Evolutionary conservation across 2,329 filamentous ascomycete species (phyloP).

Genomic region (Elsinoe australis): DNA sequence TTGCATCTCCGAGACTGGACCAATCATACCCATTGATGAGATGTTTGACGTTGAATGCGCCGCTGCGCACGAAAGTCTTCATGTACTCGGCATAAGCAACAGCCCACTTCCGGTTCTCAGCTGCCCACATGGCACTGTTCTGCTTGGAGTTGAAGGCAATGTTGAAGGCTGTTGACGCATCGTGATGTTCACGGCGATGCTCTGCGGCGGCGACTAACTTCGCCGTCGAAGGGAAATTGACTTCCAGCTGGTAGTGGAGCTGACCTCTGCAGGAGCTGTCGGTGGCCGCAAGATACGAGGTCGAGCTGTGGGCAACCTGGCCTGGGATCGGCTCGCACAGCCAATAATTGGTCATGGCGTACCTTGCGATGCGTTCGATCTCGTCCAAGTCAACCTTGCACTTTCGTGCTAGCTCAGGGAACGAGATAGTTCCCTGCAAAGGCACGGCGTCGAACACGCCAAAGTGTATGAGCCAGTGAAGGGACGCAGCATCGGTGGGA

Average conservation of each 20-base stretch:
- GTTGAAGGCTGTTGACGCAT: constrained; percentile 7
- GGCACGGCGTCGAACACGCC: constrained; percentile 28
- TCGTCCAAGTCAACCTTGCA: constrained; percentile 24
- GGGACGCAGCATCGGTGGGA: constrained; percentile 16
- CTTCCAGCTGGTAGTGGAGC: constrained; percentile 9
- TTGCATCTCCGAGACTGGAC: background rate
- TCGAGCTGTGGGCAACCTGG: constrained; percentile 1
- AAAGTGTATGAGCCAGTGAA: constrained; percentile 18
- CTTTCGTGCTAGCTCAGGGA: constrained; percentile 24
- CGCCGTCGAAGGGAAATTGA: constrained; percentile 7
- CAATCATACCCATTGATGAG: constrained; percentile 11
- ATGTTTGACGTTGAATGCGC: constrained; percentile 13
- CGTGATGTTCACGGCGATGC: background rate
- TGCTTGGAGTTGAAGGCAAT: background rate
- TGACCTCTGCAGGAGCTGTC: background rate
- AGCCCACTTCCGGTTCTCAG: background rate
- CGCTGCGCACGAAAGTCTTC: background rate
- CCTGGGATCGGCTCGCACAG: constrained; percentile 16
- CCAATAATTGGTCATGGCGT: constrained; percentile 33
- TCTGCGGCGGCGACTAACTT: background rate
- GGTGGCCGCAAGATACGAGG: background rate
- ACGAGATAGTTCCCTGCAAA: constrained; percentile 23
- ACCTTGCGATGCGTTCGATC: constrained; percentile 31
- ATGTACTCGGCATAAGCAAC: background rate
- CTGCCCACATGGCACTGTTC: background rate